Evolutionary conservation across 148 eudicot species (phyloP).

Genomic region (Suaeda aralocaspica): DNA sequence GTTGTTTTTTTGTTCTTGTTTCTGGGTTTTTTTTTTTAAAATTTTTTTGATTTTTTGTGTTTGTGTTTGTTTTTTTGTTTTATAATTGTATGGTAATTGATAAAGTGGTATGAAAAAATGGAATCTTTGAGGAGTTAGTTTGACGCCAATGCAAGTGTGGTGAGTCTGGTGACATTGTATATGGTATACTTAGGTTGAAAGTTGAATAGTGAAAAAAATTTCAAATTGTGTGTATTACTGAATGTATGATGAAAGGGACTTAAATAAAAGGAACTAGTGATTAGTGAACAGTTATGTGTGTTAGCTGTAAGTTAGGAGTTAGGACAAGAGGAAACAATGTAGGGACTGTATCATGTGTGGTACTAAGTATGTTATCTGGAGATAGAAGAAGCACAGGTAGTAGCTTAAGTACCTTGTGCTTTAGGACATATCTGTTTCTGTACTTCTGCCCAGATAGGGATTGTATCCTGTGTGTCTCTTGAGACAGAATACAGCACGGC

Average conservation of each 20-base stretch:
- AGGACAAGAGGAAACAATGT: neutral
- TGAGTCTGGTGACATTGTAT: too few relatives aligned
- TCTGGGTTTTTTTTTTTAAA: neutral
- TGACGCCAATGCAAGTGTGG: too few relatives aligned
- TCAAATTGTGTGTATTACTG: too few relatives aligned
- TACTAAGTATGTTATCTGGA: neutral
- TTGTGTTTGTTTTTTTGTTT: neutral
- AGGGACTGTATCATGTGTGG: neutral
- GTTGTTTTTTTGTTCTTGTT: neutral
- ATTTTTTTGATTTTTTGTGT: neutral
- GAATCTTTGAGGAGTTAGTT: constrained; percentile 9
- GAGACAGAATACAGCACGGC: neutral
- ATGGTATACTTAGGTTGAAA: too few relatives aligned
- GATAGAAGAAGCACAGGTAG: neutral
- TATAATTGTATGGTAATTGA: neutral
- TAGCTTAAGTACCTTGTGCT: too few relatives aligned
- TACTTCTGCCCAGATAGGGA: neutral
- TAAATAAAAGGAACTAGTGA: too few relatives aligned
- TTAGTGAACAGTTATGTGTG: too few relatives aligned
- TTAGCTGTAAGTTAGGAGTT: neutral
- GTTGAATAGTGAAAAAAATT: too few relatives aligned
- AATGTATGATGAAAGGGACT: too few relatives aligned
- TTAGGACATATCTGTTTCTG: neutral
- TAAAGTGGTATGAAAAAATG: neutral
- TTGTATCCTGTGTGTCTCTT: neutral